Evolutionary conservation across 345 rosid species (phyloP).

Genomic region (Populus ilicifolia): DNA sequence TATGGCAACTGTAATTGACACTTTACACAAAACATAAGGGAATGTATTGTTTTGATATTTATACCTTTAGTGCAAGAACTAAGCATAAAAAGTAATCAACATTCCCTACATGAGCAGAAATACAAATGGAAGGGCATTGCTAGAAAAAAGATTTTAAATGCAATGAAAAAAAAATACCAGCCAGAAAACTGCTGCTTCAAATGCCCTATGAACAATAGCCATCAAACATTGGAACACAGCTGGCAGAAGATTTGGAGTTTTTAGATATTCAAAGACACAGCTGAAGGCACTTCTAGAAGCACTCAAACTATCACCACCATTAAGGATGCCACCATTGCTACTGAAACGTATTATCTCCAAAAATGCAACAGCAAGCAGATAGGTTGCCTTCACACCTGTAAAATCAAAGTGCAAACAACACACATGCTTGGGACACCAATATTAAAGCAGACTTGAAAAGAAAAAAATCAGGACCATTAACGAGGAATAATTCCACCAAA

Average conservation of each 20-base stretch:
- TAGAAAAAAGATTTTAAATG: background rate
- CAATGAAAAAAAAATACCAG: constrained; percentile 48
- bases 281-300: constrained; percentile 94
- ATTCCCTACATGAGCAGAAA: background rate
- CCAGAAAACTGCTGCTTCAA: constrained; percentile 88
- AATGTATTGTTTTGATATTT: background rate
- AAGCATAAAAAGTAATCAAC: background rate
- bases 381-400: constrained; percentile 95
- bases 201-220: constrained; percentile 88
- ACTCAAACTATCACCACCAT: constrained; percentile 59
- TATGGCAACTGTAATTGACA: background rate
- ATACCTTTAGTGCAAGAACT: background rate
- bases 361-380: constrained; percentile 98
- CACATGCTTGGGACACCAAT: background rate
- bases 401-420: constrained; percentile 11
- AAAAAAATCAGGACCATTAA: constrained; percentile 3
- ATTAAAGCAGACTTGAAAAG: background rate
- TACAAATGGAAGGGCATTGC: constrained; percentile 2
- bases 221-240: constrained; percentile 89
- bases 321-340: constrained; percentile 97
- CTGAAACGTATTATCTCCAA: constrained; percentile 91
- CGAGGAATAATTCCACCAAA: background rate
- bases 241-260: constrained; percentile 86
- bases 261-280: constrained; percentile 92
- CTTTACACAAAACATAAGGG: background rate